These are phyloP conservation scores for Eremothecium gossypii DNA, from an alignment of 1,139 yeast species.

Conservation along the genomic window DNA sequence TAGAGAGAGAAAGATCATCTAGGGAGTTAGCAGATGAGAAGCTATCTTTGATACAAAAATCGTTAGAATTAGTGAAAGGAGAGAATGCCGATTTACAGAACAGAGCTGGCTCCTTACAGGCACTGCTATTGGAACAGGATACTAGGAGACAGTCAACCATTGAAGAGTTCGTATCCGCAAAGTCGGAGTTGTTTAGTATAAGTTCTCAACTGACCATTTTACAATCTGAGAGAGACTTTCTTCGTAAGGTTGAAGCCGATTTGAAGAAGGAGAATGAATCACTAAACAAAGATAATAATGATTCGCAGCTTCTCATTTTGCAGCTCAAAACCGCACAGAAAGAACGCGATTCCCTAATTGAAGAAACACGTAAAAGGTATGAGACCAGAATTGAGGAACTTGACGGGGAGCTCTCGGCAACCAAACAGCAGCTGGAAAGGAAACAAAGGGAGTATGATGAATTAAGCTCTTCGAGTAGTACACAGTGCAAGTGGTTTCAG, in stretches of 20 bases:
- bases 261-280: constrained; percentile 46
- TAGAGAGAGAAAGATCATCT: constrained; percentile 41
- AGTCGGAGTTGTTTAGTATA: constrained; percentile 33
- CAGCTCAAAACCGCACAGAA: constrained; percentile 53
- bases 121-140: constrained; percentile 45
- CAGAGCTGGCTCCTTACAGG: constrained; percentile 45
- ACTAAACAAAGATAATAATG: constrained; percentile 49
- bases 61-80: constrained; percentile 32
- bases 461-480: constrained; percentile 42
- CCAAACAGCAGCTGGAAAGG: constrained; percentile 43
- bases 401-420: constrained; percentile 37
- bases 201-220: constrained; percentile 42
- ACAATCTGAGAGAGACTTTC: constrained; percentile 46
- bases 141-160: constrained; percentile 46
- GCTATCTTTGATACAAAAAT: constrained; percentile 30
- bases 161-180: constrained; percentile 43
- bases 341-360: constrained; percentile 50
- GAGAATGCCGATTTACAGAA: constrained; percentile 40
- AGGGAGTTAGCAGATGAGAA: constrained; percentile 41
- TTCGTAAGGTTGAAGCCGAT: constrained; percentile 43
- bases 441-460: constrained; percentile 41
- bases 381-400: constrained; percentile 42
- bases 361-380: constrained; percentile 45
- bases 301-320: constrained; percentile 50
- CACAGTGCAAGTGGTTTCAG: constrained; percentile 56